phyloP scores from a whole-genome alignment of 148 eudicot genomes.

The Chenopodium formosanum region DNA sequence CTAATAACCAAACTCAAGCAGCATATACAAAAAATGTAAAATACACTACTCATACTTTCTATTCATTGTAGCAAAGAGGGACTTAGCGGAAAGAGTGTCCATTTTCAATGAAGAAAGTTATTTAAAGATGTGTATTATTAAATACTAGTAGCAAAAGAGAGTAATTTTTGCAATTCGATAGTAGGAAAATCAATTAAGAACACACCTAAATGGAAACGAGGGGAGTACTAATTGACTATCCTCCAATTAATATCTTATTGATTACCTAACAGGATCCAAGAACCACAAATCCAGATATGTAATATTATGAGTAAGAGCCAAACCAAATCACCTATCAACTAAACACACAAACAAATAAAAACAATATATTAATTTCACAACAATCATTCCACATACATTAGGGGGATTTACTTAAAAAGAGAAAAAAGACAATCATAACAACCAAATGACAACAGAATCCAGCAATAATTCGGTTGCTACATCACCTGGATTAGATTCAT shows the following conservation, averaged over 20 bases:
- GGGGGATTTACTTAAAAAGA: neutral
- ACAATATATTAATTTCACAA: neutral
- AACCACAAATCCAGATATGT: neutral
- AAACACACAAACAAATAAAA: neutral
- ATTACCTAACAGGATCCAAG: neutral
- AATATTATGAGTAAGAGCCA: neutral
- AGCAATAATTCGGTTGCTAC: conserved; percentile 15
- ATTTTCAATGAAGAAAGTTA: no score
- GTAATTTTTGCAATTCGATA: no score
- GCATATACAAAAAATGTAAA: neutral
- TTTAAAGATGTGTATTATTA: no score
- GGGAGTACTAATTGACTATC: neutral
- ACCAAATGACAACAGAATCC: neutral
- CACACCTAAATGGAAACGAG: no score
- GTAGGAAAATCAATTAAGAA: no score
- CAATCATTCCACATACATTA: neutral
- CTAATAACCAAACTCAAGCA: neutral
- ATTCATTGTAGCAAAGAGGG: no score
- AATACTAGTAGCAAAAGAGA: no score
- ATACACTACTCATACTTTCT: neutral
- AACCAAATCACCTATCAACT: neutral
- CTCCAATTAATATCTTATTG: neutral
- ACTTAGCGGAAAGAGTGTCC: no score
- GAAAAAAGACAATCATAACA: conserved; percentile 9
- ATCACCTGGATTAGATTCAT: neutral